Evolutionary conservation across 768 basidiomycete species (phyloP).

Genomic region (Brasilioporus rufonigricans): DNA sequence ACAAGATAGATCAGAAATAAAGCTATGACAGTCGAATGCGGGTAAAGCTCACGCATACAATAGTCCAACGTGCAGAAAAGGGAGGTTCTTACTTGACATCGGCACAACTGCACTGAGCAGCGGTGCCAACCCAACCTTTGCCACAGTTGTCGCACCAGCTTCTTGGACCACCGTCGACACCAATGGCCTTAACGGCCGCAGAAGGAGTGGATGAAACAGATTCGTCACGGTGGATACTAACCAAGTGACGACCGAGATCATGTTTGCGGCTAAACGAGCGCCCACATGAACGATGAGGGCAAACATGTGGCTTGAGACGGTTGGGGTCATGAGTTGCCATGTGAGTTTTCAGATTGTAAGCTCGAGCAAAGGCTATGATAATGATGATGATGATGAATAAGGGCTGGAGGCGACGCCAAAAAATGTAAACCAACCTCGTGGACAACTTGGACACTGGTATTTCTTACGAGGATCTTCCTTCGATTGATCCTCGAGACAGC

Average conservation of each 20-base stretch:
- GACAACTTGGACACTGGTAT: conserved; percentile 73
- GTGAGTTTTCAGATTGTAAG: conserved; percentile 95
- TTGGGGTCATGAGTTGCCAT: conserved; percentile 94
- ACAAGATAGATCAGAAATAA: conserved; percentile 18
- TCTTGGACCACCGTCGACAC: conserved; percentile 61
- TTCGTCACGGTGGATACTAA: conserved; percentile 81
- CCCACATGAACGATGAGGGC: conserved; percentile 81
- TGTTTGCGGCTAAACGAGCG: conserved; percentile 94
- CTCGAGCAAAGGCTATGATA: conserved; percentile 77
- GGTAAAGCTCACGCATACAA: conserved; percentile 29
- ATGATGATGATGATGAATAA: conserved; percentile 2
- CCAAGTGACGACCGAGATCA: conserved; percentile 85
- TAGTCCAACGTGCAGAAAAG: conserved; percentile 6
- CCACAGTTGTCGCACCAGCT: conserved; percentile 76
- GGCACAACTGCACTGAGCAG: conserved; percentile 56
- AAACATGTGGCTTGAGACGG: conserved; percentile 84
- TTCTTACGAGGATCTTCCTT: conserved; percentile 72
- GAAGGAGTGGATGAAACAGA: conserved; percentile 43
- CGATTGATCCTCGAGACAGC: conserved; percentile 40
- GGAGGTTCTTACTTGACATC: conserved; percentile 53
- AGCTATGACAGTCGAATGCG: not conserved
- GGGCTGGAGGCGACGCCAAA: not conserved
- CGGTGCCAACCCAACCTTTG: conserved; percentile 59
- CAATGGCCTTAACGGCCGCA: conserved; percentile 49
- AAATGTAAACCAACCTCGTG: conserved; percentile 50